Percentiles rank a stretch among this genome's conserved stretches.
Evolutionary conservation across 2,329 filamentous ascomycete species (phyloP).

Genomic region (Ceratocystis diversiconidia): DNA sequence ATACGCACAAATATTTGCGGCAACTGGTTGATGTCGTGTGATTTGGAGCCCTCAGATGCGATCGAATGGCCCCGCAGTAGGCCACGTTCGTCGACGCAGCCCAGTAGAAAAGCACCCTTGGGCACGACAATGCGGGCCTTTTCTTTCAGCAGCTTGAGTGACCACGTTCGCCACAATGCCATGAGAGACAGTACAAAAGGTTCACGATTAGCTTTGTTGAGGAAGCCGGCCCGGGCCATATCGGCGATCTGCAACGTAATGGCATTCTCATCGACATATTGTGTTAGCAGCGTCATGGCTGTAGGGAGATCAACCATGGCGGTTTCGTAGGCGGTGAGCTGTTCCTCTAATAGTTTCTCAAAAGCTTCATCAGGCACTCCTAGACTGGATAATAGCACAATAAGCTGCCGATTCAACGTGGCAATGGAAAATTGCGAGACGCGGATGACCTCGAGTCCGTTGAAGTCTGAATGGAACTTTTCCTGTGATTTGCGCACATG

Average conservation of each 20-base stretch:
- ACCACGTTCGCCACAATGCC: slow-evolving; percentile 77
- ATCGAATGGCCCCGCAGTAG: slow-evolving; percentile 57
- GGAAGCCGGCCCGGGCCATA: slow-evolving; percentile 71
- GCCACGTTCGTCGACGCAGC: slow-evolving; percentile 73
- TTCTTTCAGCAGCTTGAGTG: slow-evolving; percentile 78
- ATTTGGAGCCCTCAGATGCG: slow-evolving; percentile 28
- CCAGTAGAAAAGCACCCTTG: slow-evolving; percentile 74
- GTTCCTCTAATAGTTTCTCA: slow-evolving; percentile 47
- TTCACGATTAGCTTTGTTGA: slow-evolving; percentile 44
- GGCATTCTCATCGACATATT: slow-evolving; percentile 73
- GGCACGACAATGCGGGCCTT: slow-evolving; percentile 76
- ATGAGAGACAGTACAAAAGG: slow-evolving; percentile 73
- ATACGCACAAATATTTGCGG: slow-evolving; percentile 88
- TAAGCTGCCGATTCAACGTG: slow-evolving; percentile 79
- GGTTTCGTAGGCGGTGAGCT: slow-evolving; percentile 52
- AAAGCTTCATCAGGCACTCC: slow-evolving; percentile 59
- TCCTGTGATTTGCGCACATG: slow-evolving; percentile 72
- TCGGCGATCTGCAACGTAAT: slow-evolving; percentile 59
- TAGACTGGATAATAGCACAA: slow-evolving; percentile 66
- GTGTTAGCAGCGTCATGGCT: slow-evolving; percentile 54
- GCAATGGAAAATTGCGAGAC: slow-evolving; percentile 63
- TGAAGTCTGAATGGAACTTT: slow-evolving; percentile 63
- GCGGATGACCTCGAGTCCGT: slow-evolving; percentile 71
- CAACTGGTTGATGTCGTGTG: slow-evolving; percentile 38
- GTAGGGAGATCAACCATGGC: slow-evolving; percentile 52